Percentiles rank a stretch among this genome's conserved stretches.
Conservation (phyloP, 352 stramenopile species). For the Thraustochytrium striatum region DNA sequence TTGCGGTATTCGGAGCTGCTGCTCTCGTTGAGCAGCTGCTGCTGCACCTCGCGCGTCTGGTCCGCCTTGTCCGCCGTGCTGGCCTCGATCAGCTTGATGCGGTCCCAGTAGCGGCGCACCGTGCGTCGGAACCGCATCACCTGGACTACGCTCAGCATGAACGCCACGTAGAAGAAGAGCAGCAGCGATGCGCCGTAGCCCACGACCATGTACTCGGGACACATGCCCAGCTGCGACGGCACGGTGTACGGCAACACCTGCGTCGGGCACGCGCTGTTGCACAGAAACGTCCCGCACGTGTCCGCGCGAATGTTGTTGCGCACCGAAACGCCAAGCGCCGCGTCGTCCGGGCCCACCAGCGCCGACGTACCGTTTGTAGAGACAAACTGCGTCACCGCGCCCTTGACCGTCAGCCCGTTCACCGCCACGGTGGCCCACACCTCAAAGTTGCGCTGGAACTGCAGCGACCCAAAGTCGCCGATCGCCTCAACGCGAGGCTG, state of each 20-base stretch:
- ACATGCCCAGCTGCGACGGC: not conserved
- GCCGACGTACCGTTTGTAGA: not conserved
- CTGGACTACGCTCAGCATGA: constrained; percentile 6
- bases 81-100: constrained; percentile 1
- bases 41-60: constrained; percentile 11
- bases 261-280: constrained; percentile 4
- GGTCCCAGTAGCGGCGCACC: constrained; percentile 18
- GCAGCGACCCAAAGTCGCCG: constrained; percentile 9
- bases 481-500: not conserved
- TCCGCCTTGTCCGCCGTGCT: not conserved
- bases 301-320: not conserved
- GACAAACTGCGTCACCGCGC: not conserved
- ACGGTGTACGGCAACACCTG: not conserved
- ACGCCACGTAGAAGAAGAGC: constrained; percentile 26
- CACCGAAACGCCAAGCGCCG: not conserved
- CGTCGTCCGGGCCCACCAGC: not conserved
- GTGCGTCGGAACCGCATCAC: constrained; percentile 1
- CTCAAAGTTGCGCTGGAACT: constrained; percentile 26
- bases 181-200: constrained; percentile 4
- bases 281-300: constrained; percentile 29
- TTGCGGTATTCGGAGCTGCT: constrained; percentile 40
- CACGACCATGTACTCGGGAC: constrained; percentile 27
- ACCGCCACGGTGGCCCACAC: constrained; percentile 24
- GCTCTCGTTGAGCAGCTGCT: constrained; percentile 46
- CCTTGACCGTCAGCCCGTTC: not conserved